Conservation (phyloP, 1,139 yeast species). For the Lodderomyces orthopsilosis region DNA sequence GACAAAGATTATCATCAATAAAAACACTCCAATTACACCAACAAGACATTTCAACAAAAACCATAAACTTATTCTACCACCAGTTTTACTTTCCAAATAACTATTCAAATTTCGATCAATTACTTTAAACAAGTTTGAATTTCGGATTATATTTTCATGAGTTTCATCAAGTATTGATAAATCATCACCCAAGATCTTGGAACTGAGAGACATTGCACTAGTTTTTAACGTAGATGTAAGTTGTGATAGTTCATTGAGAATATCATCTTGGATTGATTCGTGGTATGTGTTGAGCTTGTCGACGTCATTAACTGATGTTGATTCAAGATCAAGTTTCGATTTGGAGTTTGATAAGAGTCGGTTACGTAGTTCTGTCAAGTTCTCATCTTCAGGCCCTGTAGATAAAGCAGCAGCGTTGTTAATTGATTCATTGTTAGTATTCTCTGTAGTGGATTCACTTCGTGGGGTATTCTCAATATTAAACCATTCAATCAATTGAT, state of each 20-base stretch:
- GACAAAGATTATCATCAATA: constrained; percentile 27
- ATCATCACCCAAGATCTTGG: constrained; percentile 38
- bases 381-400: constrained; percentile 12
- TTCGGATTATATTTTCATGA: constrained; percentile 35
- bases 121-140: constrained; percentile 34
- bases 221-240: constrained; percentile 35
- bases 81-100: constrained; percentile 36
- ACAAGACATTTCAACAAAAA: constrained; percentile 31
- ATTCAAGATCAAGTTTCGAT: constrained; percentile 4
- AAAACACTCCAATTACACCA: constrained; percentile 23
- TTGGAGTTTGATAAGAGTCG: constrained; percentile 22
- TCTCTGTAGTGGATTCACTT: background rate
- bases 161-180: constrained; percentile 34
- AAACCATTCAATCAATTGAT: constrained; percentile 17
- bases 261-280: constrained; percentile 43
- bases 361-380: constrained; percentile 24
- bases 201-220: constrained; percentile 34
- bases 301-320: constrained; percentile 6
- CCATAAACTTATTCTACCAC: constrained; percentile 37
- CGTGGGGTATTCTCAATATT: constrained; percentile 11
- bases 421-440: background rate
- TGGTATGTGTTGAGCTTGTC: constrained; percentile 32
- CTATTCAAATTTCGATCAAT: constrained; percentile 40
- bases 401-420: background rate
- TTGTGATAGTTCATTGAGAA: constrained; percentile 36